Percentiles rank a stretch among this genome's conserved stretches.
Conservation (phyloP, 2,329 filamentous ascomycete genomes). For the Hypoxylon sp. region DNA sequence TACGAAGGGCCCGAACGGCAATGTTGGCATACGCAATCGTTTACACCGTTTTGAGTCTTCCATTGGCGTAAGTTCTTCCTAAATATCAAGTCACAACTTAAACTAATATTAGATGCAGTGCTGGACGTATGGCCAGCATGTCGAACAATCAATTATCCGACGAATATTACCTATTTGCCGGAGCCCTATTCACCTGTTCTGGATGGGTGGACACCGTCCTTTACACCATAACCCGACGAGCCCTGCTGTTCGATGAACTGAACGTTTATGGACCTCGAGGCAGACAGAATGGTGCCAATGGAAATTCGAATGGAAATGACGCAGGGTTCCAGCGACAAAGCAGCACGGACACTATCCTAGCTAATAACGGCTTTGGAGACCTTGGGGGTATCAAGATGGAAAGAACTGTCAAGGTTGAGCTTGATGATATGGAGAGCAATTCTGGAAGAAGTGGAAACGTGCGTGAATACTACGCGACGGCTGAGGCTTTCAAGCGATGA, state of each 20-base stretch:
- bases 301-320: conserved; percentile 10
- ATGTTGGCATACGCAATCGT: conserved; percentile 62
- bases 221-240: conserved; percentile 52
- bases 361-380: conserved; percentile 21
- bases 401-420: conserved; percentile 39
- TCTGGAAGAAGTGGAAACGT: neutral
- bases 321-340: conserved; percentile 31
- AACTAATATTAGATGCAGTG: conserved; percentile 35
- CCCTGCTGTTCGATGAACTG: conserved; percentile 45
- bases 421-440: conserved; percentile 38
- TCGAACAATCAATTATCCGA: conserved; percentile 49
- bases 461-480: conserved; percentile 24
- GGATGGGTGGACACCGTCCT: conserved; percentile 55
- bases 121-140: conserved; percentile 60
- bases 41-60: conserved; percentile 60
- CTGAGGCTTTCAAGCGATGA: conserved; percentile 16
- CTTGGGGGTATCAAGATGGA: conserved; percentile 40
- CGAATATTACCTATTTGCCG: conserved; percentile 47
- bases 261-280: conserved; percentile 19
- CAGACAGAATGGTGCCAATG: neutral
- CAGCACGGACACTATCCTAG: conserved; percentile 40
- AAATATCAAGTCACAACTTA: neutral
- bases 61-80: conserved; percentile 49
- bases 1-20: conserved; percentile 53
- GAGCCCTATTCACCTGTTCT: conserved; percentile 48